Evolutionary conservation across 2,329 filamentous ascomycete species (phyloP), one percentile per base, ranked within the genome.

Genomic region (Colletotrichum paranaense): DNA sequence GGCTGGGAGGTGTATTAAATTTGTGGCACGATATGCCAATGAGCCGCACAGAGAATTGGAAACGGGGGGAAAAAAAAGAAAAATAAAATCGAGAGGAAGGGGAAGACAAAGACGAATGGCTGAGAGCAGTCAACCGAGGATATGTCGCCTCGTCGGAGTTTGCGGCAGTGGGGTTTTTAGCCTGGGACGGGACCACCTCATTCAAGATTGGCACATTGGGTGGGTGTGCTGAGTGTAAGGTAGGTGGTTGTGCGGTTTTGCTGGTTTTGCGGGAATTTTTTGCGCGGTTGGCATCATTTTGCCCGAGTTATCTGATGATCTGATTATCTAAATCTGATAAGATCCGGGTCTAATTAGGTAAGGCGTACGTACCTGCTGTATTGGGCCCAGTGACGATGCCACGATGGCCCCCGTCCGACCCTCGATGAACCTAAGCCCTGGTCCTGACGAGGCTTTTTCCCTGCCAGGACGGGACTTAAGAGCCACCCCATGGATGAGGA

Each of bases 241-340:
- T 26, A 32, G 30, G 8, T 32, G 19, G 19, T 49, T 49, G 42
- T 49, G 42, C 19, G 42, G 42, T 49, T 22, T 56, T 49, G 49
- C 49, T 30, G n/a, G 42, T 56, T 16, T 56, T 65, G 62, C 24
- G 62, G 62, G 62, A 65, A 57, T 65, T 65, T 57, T 53, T 67
- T 60, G 53, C 35, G 68, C 59, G 30, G n/a, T 58, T 71, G 59
- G 69, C 62, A 56, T 64, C 46, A 24, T 46, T 57, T 55, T 49
- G 72, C 24, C 52, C 59, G 52, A 55, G 55, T 74, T 74, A 74
- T 74, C 72, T 73, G 72, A 74, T 77, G 76, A 77, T 77, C 76
- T 76, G 76, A 77, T 77, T 72, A 71, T 70, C 62, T 70, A 62
- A 67, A 70, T 71, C 75, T 67, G 56, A 74, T 67, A 64, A 73